A percentile compares a stretch with the other conserved stretches of the same genome.
Conservation (phyloP, 768 basidiomycete species). For the Tulasnella sp. region DNA sequence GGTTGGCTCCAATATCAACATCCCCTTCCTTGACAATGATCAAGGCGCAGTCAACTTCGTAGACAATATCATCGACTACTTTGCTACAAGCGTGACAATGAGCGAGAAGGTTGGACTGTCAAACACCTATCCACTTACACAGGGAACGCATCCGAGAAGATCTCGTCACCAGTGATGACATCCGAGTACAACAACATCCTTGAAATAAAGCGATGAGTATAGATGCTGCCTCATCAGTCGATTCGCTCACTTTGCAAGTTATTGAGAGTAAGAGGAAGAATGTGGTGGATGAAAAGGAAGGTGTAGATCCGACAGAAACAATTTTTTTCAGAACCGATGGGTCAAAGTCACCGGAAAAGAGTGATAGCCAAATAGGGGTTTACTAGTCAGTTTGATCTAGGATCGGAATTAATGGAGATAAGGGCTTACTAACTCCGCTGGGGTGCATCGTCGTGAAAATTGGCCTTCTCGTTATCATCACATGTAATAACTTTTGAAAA, state of each 20-base stretch:
- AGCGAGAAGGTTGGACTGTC: background rate
- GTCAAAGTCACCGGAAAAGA: background rate
- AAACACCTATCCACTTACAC: slow-evolving; percentile 37
- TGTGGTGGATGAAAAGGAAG: background rate
- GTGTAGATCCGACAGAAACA: background rate
- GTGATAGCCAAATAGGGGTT: background rate
- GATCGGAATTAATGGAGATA: no score
- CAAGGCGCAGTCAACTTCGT: slow-evolving; percentile 72
- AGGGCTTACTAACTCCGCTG: no score
- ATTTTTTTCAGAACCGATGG: background rate
- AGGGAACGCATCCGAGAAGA: slow-evolving; percentile 89
- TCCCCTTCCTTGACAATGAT: slow-evolving; percentile 64
- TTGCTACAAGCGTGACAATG: slow-evolving; percentile 41
- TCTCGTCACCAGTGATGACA: slow-evolving; percentile 69
- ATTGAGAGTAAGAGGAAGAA: background rate
- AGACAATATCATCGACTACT: slow-evolving; percentile 59
- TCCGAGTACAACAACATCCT: slow-evolving; percentile 66
- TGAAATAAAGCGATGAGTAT: slow-evolving; percentile 1
- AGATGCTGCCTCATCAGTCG: background rate
- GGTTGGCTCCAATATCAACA: slow-evolving; percentile 90
- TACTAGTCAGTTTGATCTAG: no score
- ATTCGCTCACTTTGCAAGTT: background rate
- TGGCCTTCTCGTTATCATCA: no score
- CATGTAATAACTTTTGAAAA: no score
- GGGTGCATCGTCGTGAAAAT: no score